A percentile compares a stretch with the other conserved stretches of the same genome.
Evolutionary conservation across 1,139 yeast genomes (phyloP).

Genomic region (Hanseniaspora uvarum): DNA sequence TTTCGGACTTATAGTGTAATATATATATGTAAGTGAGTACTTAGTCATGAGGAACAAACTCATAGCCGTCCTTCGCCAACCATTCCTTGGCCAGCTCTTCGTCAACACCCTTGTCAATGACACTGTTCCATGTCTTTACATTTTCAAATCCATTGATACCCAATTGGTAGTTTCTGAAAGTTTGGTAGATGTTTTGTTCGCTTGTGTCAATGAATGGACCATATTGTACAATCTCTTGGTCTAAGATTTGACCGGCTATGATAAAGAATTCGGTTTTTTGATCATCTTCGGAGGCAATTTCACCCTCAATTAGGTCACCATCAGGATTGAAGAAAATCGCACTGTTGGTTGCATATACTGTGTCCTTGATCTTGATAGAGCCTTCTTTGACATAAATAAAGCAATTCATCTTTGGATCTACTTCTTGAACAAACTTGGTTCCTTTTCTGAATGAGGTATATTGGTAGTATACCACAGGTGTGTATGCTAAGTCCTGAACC

Average conservation of each 20-base stretch:
- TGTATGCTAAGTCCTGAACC: slow-evolving; percentile 65
- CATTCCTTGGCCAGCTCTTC: slow-evolving; percentile 11
- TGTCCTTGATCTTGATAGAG: slow-evolving; percentile 41
- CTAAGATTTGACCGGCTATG: slow-evolving; percentile 65
- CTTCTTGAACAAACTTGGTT: slow-evolving; percentile 51
- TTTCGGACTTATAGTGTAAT: neutral
- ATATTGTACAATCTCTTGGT: slow-evolving; percentile 73
- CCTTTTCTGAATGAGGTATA: slow-evolving; percentile 53
- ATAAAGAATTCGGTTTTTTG: slow-evolving; percentile 44
- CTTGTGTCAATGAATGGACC: slow-evolving; percentile 72
- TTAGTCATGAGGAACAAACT: slow-evolving; percentile 10
- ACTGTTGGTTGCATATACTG: slow-evolving; percentile 39
- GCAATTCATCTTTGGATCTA: slow-evolving; percentile 57
- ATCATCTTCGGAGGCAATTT: slow-evolving; percentile 31
- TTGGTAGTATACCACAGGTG: slow-evolving; percentile 73
- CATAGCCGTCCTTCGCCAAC: slow-evolving; percentile 11
- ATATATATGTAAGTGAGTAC: too few species aligned
- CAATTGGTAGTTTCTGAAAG: slow-evolving; percentile 58
- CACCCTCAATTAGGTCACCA: slow-evolving; percentile 49
- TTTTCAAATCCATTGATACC: slow-evolving; percentile 67
- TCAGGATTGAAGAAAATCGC: slow-evolving; percentile 57
- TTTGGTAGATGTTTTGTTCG: slow-evolving; percentile 51
- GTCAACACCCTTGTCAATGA: slow-evolving; percentile 51
- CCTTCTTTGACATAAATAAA: slow-evolving; percentile 68
- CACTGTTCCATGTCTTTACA: slow-evolving; percentile 55